Percentiles rank a stretch among this genome's conserved stretches.
Conservation (phyloP, 148 eudicot species). For the Heliamphora exappendiculata region DNA sequence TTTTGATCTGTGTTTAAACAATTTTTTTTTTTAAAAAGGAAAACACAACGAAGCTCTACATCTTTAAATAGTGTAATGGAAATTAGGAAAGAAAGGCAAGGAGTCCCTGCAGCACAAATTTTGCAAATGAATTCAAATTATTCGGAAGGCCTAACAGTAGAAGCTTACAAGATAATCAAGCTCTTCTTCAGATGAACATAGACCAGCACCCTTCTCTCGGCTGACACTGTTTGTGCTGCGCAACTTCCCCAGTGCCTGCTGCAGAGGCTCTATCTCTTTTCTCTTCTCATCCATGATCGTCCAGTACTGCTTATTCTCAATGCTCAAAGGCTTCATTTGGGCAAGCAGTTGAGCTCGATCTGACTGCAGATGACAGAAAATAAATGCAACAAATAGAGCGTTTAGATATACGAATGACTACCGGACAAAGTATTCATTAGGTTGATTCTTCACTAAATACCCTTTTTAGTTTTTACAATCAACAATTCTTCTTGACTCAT, state of each 20-base stretch:
- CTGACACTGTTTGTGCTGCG: constrained; percentile 39
- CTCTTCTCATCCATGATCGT: constrained; percentile 57
- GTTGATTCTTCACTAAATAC: not conserved
- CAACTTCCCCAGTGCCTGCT: constrained; percentile 70
- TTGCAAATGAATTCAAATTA: not conserved
- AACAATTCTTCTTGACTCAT: not conserved
- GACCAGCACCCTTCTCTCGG: constrained; percentile 40
- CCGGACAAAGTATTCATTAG: not conserved
- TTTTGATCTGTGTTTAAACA: constrained; percentile 42
- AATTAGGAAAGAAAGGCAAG: not conserved
- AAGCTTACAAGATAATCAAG: constrained; percentile 62
- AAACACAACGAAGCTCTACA: not conserved
- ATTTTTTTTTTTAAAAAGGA: not conserved
- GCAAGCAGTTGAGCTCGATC: constrained; percentile 32
- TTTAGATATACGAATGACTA: not conserved
- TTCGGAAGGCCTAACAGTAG: not conserved
- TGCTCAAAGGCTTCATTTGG: constrained; percentile 37
- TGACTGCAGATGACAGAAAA: constrained; percentile 33
- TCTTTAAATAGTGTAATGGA: not conserved
- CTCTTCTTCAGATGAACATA: constrained; percentile 82
- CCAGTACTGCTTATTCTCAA: constrained; percentile 47
- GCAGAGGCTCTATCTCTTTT: constrained; percentile 75
- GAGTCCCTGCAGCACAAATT: not conserved
- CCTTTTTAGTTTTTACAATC: not conserved
- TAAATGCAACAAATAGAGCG: not conserved